A percentile compares a stretch with the other conserved stretches of the same genome.
Evolutionary conservation across 345 rosid genomes (phyloP).

Genomic region (Murraya paniculata): DNA sequence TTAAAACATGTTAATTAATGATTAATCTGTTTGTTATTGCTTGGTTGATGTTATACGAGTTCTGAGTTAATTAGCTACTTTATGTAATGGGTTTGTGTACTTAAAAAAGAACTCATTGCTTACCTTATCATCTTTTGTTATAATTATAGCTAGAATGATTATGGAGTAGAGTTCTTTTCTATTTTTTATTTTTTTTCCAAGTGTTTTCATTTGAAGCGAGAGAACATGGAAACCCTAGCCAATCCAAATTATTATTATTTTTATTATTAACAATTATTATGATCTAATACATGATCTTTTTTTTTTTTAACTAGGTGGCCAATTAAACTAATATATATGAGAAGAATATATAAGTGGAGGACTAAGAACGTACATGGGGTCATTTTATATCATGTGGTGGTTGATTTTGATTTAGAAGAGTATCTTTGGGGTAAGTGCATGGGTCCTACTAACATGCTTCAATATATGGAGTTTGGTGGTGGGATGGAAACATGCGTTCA

Average conservation of each 20-base stretch:
- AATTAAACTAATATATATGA: not conserved
- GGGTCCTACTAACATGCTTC: slow-evolving; percentile 39
- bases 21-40: not conserved
- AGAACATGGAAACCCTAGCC: slow-evolving; percentile 24
- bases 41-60: not conserved
- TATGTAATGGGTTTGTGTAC: not conserved
- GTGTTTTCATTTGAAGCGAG: slow-evolving; percentile 20
- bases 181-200: not conserved
- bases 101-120: not conserved
- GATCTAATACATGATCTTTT: not conserved
- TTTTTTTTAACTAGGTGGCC: not conserved
- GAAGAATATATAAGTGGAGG: not conserved
- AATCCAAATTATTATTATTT: not conserved
- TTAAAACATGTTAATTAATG: not conserved
- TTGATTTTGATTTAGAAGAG: slow-evolving; percentile 35
- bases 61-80: not conserved
- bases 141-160: slow-evolving; percentile 32
- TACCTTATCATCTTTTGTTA: not conserved
- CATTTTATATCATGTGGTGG: slow-evolving; percentile 44
- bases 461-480: slow-evolving; percentile 17
- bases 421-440: slow-evolving; percentile 31
- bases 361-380: slow-evolving; percentile 31
- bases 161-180: not conserved
- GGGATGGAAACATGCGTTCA: slow-evolving; percentile 25
- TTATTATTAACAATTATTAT: not conserved